These are phyloP conservation scores for Zygoascus flipseniorum DNA, from an alignment of 805 yeast genomes.

Conservation along the genomic window DNA sequence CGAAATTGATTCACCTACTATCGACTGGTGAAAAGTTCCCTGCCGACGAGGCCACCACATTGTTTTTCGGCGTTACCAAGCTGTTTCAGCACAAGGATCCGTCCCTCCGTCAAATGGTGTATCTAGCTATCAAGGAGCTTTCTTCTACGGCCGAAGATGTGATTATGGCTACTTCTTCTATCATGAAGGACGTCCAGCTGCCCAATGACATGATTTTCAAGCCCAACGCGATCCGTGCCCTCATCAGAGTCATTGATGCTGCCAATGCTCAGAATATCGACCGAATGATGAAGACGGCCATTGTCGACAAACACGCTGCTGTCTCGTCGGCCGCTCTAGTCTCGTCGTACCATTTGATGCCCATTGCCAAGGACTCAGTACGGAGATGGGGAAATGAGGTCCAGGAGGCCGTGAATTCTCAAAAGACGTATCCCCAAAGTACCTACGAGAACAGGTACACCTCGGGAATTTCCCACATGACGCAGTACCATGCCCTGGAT, in stretches of 20 bases:
- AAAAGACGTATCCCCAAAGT: conserved; percentile 32
- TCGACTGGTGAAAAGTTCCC: conserved; percentile 86
- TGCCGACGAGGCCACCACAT: conserved; percentile 77
- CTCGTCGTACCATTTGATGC: conserved; percentile 81
- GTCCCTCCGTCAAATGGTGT: conserved; percentile 83
- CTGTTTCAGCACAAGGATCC: conserved; percentile 88
- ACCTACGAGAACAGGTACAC: conserved; percentile 19
- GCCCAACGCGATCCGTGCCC: conserved; percentile 90
- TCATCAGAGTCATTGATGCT: conserved; percentile 80
- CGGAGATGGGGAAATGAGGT: conserved; percentile 92
- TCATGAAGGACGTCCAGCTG: conserved; percentile 95
- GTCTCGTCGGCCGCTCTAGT: conserved; percentile 92
- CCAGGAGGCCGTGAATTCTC: conserved; percentile 74
- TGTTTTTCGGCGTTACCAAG: conserved; percentile 90
- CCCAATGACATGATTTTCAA: conserved; percentile 70
- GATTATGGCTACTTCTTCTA: conserved; percentile 94
- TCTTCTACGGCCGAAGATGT: conserved; percentile 80
- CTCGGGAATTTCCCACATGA: conserved; percentile 52
- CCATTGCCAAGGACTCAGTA: conserved; percentile 84
- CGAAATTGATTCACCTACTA: conserved; percentile 73
- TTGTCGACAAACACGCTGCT: conserved; percentile 82
- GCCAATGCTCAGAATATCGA: conserved; percentile 86
- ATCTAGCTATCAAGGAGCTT: conserved; percentile 88
- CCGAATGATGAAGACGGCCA: conserved; percentile 82
- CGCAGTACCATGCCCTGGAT: conserved; percentile 95